A percentile compares a stretch with the other conserved stretches of the same genome.
Conservation (phyloP, 345 rosid genomes). For the Heritiera littoralis region DNA sequence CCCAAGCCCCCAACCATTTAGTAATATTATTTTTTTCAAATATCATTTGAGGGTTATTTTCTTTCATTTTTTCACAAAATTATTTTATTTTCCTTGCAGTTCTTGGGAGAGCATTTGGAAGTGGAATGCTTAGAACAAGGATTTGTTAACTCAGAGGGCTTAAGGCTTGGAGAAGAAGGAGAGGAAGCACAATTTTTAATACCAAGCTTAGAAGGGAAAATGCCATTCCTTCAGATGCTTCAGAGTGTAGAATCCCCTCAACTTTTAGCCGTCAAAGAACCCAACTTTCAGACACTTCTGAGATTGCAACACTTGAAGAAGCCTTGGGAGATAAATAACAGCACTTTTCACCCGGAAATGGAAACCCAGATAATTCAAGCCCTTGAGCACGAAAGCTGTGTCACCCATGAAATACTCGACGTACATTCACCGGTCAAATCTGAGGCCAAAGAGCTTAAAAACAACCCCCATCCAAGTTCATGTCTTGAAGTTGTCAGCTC, state of each 20-base stretch:
- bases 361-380: slow-evolving; percentile 48
- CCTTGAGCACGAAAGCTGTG: slow-evolving; percentile 61
- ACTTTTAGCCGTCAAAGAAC: slow-evolving; percentile 49
- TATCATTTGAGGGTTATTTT: background rate
- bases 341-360: slow-evolving; percentile 23
- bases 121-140: slow-evolving; percentile 42
- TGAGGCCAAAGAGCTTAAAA: slow-evolving; percentile 44
- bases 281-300: slow-evolving; percentile 57
- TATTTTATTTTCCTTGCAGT: slow-evolving; percentile 40
- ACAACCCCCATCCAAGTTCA: slow-evolving; percentile 35
- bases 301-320: slow-evolving; percentile 59
- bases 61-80: background rate
- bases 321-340: slow-evolving; percentile 46
- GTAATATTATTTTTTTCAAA: slow-evolving; percentile 12
- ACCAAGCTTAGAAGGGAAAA: slow-evolving; percentile 35
- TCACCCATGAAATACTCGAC: slow-evolving; percentile 58
- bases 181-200: slow-evolving; percentile 25
- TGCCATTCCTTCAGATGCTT: slow-evolving; percentile 73
- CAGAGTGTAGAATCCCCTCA: slow-evolving; percentile 56
- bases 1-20: slow-evolving; percentile 24
- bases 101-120: slow-evolving; percentile 46
- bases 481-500: slow-evolving; percentile 40
- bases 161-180: slow-evolving; percentile 38
- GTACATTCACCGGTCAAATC: slow-evolving; percentile 58
- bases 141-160: slow-evolving; percentile 34